A percentile compares a stretch with the other conserved stretches of the same genome.
These are phyloP conservation scores for Bolboschoenus planiculmis DNA, from an alignment of 176 grass and related monocot genomes.

Conservation along the genomic window DNA sequence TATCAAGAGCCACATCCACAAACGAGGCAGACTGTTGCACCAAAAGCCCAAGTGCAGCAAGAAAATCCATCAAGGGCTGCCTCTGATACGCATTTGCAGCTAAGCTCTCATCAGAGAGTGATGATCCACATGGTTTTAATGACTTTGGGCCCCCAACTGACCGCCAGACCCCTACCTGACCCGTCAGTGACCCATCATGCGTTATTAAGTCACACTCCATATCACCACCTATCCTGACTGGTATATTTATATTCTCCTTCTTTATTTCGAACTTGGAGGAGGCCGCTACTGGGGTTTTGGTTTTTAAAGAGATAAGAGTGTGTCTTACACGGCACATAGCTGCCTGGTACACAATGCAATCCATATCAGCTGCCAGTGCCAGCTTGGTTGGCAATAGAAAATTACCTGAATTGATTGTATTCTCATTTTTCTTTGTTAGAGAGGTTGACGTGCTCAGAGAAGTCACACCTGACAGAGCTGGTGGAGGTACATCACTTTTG, in stretches of 20 bases:
- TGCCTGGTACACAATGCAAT: conserved; percentile 87
- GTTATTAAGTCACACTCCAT: conserved; percentile 50
- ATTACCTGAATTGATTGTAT: conserved; percentile 43
- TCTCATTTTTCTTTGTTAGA: conserved; percentile 62
- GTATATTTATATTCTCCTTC: conserved; percentile 67
- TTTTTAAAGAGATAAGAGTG: conserved; percentile 60
- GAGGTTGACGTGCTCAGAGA: conserved; percentile 44
- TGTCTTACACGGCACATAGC: conserved; percentile 91
- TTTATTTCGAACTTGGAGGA: conserved; percentile 50
- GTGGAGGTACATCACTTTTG: conserved; percentile 40
- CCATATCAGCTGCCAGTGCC: conserved; percentile 75
- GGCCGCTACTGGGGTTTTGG: conserved; percentile 37
- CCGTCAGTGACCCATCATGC: conserved; percentile 47
- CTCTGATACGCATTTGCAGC: conserved; percentile 36
- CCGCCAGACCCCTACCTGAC: conserved; percentile 78
- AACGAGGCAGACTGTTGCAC: conserved; percentile 91
- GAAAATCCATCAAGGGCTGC: conserved; percentile 79
- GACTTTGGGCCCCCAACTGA: conserved; percentile 62
- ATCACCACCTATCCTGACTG: conserved; percentile 72
- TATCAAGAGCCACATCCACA: conserved; percentile 90
- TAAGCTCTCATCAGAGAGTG: conserved; percentile 40
- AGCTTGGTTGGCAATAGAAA: conserved; percentile 78
- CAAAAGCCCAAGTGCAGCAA: conserved; percentile 69
- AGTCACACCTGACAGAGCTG: conserved; percentile 38
- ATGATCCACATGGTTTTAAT: conserved; percentile 44